A percentile compares a stretch with the other conserved stretches of the same genome.
Conservation (phyloP, 371 early-diverging fungal genomes). For the Mycotypha africana region DNA sequence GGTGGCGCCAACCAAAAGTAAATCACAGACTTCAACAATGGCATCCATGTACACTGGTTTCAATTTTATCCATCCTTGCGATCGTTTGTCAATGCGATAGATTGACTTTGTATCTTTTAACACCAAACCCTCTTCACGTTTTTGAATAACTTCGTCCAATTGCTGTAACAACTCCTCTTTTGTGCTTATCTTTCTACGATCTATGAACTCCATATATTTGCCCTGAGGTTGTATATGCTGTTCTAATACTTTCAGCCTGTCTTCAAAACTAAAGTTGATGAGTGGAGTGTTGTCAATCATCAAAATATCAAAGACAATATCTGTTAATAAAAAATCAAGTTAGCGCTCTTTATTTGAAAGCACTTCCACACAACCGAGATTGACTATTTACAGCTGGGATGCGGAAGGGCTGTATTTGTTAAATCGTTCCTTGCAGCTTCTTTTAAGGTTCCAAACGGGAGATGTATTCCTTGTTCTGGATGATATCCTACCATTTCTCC, state of each 20-base stretch:
- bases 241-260: slow-evolving; percentile 46
- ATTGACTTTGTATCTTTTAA: slow-evolving; percentile 59
- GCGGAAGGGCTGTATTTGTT: no score
- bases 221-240: slow-evolving; percentile 42
- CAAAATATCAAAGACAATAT: slow-evolving; percentile 70
- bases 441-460: slow-evolving; percentile 71
- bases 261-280: slow-evolving; percentile 43
- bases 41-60: slow-evolving; percentile 73
- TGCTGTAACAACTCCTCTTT: slow-evolving; percentile 55
- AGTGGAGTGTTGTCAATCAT: slow-evolving; percentile 57
- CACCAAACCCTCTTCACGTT: slow-evolving; percentile 57
- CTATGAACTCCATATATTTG: slow-evolving; percentile 47
- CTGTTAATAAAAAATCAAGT: slow-evolving; percentile 14
- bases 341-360: no score
- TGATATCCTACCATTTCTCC: slow-evolving; percentile 77
- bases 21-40: slow-evolving; percentile 64
- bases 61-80: slow-evolving; percentile 64
- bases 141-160: slow-evolving; percentile 31
- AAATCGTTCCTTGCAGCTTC: slow-evolving; percentile 46
- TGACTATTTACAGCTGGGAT: slow-evolving; percentile 47
- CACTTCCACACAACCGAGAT: not conserved
- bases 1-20: slow-evolving; percentile 61
- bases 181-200: slow-evolving; percentile 42
- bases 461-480: slow-evolving; percentile 45
- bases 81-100: slow-evolving; percentile 50